Base-by-base conservation (phyloP, 2,329 filamentous ascomycete species). In the Neopestalotiopsis rosae region DNA sequence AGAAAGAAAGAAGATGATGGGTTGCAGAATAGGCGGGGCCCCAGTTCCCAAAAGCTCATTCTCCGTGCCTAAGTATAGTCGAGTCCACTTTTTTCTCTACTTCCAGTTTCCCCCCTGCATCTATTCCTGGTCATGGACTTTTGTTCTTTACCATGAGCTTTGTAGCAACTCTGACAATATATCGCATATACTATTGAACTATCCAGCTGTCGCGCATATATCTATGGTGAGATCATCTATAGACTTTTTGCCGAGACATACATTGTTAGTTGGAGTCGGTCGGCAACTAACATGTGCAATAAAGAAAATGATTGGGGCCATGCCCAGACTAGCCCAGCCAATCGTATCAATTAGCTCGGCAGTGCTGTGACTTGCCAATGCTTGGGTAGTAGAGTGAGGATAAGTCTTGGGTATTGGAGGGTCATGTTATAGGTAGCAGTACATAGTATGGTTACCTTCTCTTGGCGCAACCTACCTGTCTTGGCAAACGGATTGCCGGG, bases 381-480 rank as follows among this genome's bases (percentile, higher is more conserved):
- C 45, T 52, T 52, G 45, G 45, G 45, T 52, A 52, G 17, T n/a
- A 38, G 34, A 28, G 24, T 28, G 24, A 28, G 24, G 24, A 38
- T 38, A 52, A n/a, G 14, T 7, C 45, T 52, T 52, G 45, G 45
- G 45, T 52, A 52, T 52, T 52, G 45, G 45, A 20, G 17, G 45
- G 45, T 52, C 45, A 20, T 52, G 45, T 52, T 52, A 52, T 52
- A 52, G 45, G 42, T 38, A 5, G 45, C n/a, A 52, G 24, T 28
- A 52, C 14, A 6, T 9, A n/a, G 45, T 17, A n/a, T n/a, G 17
- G 45, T 24, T 24, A 52, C 45, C 45, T 52, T 17, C 6, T 52
- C 45, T 52, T 52, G 45, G 45, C 45, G 45, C 45, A n/a, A 52
- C 45, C 45, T 52, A 52, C 45, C 45, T 52, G 45, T 52, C 45